Evolutionary conservation across 306 rosid species (phyloP).

Genomic region (Cucurbita pepo): DNA sequence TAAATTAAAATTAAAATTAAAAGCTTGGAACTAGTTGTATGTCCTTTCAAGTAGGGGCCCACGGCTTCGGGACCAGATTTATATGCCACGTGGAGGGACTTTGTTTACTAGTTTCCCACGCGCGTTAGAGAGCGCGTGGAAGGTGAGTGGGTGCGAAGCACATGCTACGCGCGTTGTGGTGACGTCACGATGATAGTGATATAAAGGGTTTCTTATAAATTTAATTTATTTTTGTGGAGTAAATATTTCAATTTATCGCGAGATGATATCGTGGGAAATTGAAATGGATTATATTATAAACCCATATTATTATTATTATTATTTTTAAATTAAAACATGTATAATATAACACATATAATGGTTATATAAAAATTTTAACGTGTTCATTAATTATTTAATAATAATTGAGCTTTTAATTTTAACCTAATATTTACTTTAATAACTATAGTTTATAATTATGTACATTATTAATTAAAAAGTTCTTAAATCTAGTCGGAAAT

Average conservation of each 20-base stretch:
- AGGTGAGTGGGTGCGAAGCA: not conserved
- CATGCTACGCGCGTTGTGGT: not conserved
- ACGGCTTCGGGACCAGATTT: not conserved
- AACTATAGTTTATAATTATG: no score
- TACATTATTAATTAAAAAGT: no score
- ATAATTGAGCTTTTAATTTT: no score
- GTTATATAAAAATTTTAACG: no score
- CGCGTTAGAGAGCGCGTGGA: not conserved
- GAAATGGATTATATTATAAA: no score
- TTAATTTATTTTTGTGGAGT: not conserved
- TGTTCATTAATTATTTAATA: no score
- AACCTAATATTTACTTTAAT: no score
- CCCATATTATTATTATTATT: no score
- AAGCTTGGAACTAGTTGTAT: not conserved
- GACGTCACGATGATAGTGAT: not conserved
- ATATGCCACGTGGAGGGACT: not conserved
- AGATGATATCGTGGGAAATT: not conserved
- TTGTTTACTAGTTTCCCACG: not conserved
- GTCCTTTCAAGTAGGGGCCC: slow-evolving; percentile 1
- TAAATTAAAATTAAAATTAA: not conserved
- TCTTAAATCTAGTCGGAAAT: no score
- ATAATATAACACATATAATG: no score
- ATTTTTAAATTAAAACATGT: no score
- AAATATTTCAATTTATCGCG: not conserved
- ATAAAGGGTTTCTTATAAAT: not conserved